Conservation (phyloP, 495 filamentous ascomycete species). For the Aspergillus incahuasiensis region DNA sequence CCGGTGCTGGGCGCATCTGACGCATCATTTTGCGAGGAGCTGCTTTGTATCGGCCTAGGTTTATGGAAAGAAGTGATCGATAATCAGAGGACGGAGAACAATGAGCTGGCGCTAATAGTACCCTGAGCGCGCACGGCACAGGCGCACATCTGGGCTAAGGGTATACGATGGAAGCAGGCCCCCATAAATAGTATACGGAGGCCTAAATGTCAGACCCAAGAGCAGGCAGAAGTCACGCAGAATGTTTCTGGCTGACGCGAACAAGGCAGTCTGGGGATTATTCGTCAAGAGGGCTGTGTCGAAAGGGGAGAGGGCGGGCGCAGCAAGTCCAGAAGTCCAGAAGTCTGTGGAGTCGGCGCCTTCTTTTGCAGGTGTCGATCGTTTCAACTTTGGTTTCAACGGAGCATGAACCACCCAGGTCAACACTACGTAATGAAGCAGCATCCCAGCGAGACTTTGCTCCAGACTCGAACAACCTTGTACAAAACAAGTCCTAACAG, state of each 20-base stretch:
- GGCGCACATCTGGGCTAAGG: slow-evolving; percentile 14
- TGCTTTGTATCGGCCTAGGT: not conserved
- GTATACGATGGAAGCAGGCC: slow-evolving; percentile 2
- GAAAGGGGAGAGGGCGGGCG: slow-evolving; percentile 1
- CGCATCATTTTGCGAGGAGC: slow-evolving; percentile 19
- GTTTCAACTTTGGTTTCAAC: not conserved
- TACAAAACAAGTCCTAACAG: too few relatives aligned
- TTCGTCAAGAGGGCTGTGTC: slow-evolving; percentile 10
- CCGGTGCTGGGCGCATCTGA: slow-evolving; percentile 18
- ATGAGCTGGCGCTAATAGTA: slow-evolving; percentile 5
- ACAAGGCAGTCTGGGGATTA: not conserved
- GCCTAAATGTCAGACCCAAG: not conserved
- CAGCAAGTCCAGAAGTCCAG: not conserved
- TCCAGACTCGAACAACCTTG: not conserved
- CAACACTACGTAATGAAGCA: not conserved
- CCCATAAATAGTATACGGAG: slow-evolving; percentile 12
- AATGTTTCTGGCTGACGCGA: slow-evolving; percentile 3
- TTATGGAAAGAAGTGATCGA: not conserved
- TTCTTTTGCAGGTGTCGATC: slow-evolving; percentile 7
- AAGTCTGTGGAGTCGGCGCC: not conserved
- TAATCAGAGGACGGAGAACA: not conserved
- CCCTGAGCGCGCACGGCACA: slow-evolving; percentile 7
- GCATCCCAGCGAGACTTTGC: not conserved
- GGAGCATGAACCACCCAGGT: not conserved
- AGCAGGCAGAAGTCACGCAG: slow-evolving; percentile 8